Evolutionary conservation across 805 yeast species (phyloP).

Genomic region (Sporopachydermia quercuum): DNA sequence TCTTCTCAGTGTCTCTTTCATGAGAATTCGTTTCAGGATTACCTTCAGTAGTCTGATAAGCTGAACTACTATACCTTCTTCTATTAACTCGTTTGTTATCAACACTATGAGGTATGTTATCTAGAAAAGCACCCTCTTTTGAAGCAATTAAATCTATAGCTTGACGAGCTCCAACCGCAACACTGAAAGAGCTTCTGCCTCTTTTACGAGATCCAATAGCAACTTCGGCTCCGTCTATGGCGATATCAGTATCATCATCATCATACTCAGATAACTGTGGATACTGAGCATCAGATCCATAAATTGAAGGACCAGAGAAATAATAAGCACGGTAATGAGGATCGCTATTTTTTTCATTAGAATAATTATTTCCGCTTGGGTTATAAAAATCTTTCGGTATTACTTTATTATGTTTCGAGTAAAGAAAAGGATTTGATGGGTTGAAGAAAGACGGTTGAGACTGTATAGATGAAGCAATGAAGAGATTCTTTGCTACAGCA

Average conservation of each 20-base stretch:
- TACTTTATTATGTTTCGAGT: conserved; percentile 22
- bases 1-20: too few species aligned
- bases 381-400: conserved; percentile 13
- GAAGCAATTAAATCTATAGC: too few species aligned
- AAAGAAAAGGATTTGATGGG: conserved; percentile 19
- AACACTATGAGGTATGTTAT: too few species aligned
- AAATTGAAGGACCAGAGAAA: background rate
- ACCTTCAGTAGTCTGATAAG: background rate
- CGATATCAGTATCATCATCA: too few species aligned
- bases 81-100: too few species aligned
- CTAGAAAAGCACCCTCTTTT: too few species aligned
- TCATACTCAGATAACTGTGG: background rate
- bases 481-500: conserved; percentile 22
- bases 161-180: too few species aligned
- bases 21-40: too few species aligned
- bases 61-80: too few species aligned
- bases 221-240: too few species aligned
- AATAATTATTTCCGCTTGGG: conserved; percentile 3
- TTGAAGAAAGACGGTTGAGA: conserved; percentile 23
- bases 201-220: too few species aligned
- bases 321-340: conserved; percentile 3
- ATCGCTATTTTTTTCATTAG: conserved; percentile 3
- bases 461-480: conserved; percentile 17
- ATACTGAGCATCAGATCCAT: background rate
- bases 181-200: too few species aligned